Evolutionary conservation across 768 basidiomycete genomes (phyloP), one percentile per base, ranked within the genome.

Genomic region (Suillus hirtellus): DNA sequence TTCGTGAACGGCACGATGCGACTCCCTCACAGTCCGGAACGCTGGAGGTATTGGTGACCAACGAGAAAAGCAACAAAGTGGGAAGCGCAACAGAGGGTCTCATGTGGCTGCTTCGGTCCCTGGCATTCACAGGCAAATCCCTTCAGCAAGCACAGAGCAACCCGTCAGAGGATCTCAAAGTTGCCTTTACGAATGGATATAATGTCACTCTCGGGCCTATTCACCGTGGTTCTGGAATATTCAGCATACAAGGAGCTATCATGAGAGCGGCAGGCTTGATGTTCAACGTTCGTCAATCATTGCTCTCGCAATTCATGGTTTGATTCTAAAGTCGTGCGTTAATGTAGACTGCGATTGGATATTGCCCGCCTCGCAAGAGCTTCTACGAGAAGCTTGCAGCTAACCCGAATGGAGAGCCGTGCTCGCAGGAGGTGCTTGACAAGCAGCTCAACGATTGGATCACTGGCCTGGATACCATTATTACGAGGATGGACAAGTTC

Each of bases 61-160:
- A 90, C 70, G 97, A 99, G 77, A 89, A 92, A 75, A 78, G 77
- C 27, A 91, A 94, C 78, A 93, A 95, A 84, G 95, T 95, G 76
- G 84, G 86, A 17, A 83, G 85, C 0, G 94, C 96, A 2, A 97
- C 96, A 0, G 90, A 96, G 71, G 95, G 94, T 17, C 83, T 98
- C 61, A 78, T 98, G 77, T 99, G 97, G 97, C 84, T 99, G 56
- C 83, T 95, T 55, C 88, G 95, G 37, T 97, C 95, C 3, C 85
- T 96, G 60, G 85, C 86, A 35, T 99, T 99, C 81, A 99, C 96
- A 40, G 87, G 89, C 77, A 81, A 84, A 62, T 91, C 91, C 1
- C 85, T 99, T 31, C 83, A 90, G 66, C 78, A 82, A 52, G 84
- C 89, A 0, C 90, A 94, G 69, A 81, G 78, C 4, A 84, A 96